Evolutionary conservation across 1,284 basidiomycete genomes (phyloP), one percentile per base, ranked within the genome.

Genomic region (Bjerkandera adusta): DNA sequence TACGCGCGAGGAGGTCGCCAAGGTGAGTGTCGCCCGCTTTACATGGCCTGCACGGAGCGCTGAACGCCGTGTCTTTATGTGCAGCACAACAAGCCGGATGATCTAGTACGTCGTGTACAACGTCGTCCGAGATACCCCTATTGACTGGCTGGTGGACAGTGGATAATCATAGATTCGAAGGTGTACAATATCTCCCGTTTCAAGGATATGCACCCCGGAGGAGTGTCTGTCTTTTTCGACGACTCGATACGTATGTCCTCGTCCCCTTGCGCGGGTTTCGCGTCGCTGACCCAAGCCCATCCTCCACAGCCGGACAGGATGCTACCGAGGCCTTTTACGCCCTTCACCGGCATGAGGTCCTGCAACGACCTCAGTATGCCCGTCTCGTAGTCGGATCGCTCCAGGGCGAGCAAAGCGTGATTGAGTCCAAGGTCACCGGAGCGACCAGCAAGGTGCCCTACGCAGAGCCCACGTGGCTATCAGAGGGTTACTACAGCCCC

Each of bases 281-380:
- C 25, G 36, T 20, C n/a, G 5, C 11, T 22, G 8, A 43, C 26
- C n/a, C n/a, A 26, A 32, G 33, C 38, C 34, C 15, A 25, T 33
- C n/a, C 30, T 27, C 29, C 36, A 42, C 39, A 56, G 60, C 85
- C 49, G 89, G 89, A 1, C 77, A 89, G 64, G 91, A 95, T 63
- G 89, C 88, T 2, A 93, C 92, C 0, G 88, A 92, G 46, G 80
- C 78, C 1, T 94, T 94, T 70, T 94, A 86, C 57, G 81, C 85
- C 43, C 78, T 95, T 35, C 92, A 95, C 65, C 76, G 88, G 35
- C 79, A 83, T 47, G 90, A 93, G 55, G 77, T 94, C 5, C 76
- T 95, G 33, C 67, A 74, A 54, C 82, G 81, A 56, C 85, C 85
- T 3, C 83, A 87, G 61, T 92, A 89, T 60, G 62, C 72, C 42